A percentile compares a stretch with the other conserved stretches of the same genome.
Evolutionary conservation across 2,329 filamentous ascomycete species (phyloP).

Genomic region (Fusarium piperis): DNA sequence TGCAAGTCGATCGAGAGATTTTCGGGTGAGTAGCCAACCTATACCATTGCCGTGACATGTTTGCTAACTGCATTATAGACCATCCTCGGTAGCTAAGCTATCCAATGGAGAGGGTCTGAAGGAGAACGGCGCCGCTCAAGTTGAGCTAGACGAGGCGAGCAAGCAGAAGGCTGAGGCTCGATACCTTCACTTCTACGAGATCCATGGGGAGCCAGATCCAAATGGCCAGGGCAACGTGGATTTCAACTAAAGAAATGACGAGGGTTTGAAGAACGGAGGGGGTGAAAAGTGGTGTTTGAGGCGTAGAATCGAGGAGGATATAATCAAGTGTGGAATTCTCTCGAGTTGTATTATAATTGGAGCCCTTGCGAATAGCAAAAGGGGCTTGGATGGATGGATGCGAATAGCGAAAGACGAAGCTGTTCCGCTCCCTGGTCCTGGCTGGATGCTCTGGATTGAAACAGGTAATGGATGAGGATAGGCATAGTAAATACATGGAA

Average conservation of each 20-base stretch:
- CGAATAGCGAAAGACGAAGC: neutral
- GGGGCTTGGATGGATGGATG: slow-evolving; percentile 20
- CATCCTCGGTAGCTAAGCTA: slow-evolving; percentile 56
- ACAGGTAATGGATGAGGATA: neutral
- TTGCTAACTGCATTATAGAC: slow-evolving; percentile 47
- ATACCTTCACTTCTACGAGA: slow-evolving; percentile 64
- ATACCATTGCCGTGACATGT: slow-evolving; percentile 4
- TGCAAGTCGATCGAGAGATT: slow-evolving; percentile 84
- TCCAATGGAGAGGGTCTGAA: slow-evolving; percentile 51
- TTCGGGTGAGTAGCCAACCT: slow-evolving; percentile 71
- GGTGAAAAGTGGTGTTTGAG: slow-evolving; percentile 8
- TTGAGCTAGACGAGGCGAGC: slow-evolving; percentile 62
- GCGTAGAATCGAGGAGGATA: slow-evolving; percentile 13
- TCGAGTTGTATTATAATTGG: slow-evolving; percentile 29
- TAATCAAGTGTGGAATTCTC: slow-evolving; percentile 19
- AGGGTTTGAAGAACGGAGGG: neutral
- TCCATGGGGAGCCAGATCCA: slow-evolving; percentile 57
- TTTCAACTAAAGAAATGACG: slow-evolving; percentile 55
- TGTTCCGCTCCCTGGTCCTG: slow-evolving; percentile 5
- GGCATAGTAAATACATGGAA: slow-evolving; percentile 6
- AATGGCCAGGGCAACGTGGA: slow-evolving; percentile 60
- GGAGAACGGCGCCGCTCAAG: slow-evolving; percentile 55
- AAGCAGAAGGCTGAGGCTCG: slow-evolving; percentile 61
- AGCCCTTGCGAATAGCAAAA: slow-evolving; percentile 17
- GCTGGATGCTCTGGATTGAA: neutral